A percentile compares a stretch with the other conserved stretches of the same genome.
These are phyloP conservation scores for Simmondsia chinensis DNA, from an alignment of 148 eudicot species.

Conservation along the genomic window DNA sequence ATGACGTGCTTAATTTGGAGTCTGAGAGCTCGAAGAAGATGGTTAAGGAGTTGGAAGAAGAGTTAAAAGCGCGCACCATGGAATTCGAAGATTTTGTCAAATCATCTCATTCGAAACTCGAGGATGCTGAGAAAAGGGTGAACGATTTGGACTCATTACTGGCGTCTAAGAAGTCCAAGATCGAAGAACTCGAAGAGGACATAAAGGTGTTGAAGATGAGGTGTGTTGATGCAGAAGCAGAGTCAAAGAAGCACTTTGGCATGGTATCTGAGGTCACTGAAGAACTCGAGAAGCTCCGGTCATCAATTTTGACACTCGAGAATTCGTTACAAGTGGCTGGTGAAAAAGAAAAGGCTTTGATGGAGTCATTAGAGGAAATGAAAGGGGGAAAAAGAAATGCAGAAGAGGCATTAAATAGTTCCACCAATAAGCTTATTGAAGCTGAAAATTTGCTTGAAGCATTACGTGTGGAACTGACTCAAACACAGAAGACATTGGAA, in stretches of 20 bases:
- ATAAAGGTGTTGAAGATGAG: constrained; percentile 39
- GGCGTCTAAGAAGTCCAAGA: constrained; percentile 50
- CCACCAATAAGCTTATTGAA: constrained; percentile 49
- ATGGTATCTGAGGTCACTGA: constrained; percentile 43
- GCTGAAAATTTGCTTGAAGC: constrained; percentile 43
- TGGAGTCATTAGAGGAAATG: constrained; percentile 22
- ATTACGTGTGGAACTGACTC: constrained; percentile 39
- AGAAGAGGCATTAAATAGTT: constrained; percentile 35
- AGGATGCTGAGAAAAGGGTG: constrained; percentile 48
- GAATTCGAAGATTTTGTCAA: constrained; percentile 58
- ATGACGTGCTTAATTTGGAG: constrained; percentile 55
- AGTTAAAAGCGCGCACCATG: constrained; percentile 27
- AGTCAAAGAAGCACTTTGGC: constrained; percentile 31
- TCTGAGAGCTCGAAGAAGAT: constrained; percentile 70
- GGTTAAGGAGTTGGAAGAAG: constrained; percentile 53
- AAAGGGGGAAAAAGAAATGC: constrained; percentile 50
- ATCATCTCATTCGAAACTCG: constrained; percentile 50
- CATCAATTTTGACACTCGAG: constrained; percentile 41
- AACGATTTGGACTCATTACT: constrained; percentile 46
- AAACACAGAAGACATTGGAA: constrained; percentile 43
- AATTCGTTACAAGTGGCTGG: constrained; percentile 33
- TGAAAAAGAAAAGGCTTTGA: constrained; percentile 49
- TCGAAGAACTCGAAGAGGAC: constrained; percentile 65
- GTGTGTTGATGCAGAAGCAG: constrained; percentile 43
- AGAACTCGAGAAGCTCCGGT: constrained; percentile 41